phyloP scores from a whole-genome alignment of 768 basidiomycete species.

The Russula compacta region DNA sequence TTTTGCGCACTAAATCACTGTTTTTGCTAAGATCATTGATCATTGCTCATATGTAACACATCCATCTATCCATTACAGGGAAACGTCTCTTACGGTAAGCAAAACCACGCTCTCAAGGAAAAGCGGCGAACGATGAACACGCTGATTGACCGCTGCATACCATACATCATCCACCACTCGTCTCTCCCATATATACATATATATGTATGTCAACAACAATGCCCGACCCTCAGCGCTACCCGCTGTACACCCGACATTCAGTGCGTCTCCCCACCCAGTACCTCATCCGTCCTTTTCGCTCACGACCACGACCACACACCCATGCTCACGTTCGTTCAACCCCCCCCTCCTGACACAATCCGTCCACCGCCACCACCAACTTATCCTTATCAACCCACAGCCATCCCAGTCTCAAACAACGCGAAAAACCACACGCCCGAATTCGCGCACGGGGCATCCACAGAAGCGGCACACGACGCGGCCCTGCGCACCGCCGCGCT shows the following conservation, averaged over 20 bases:
- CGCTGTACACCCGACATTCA: conserved; percentile 16
- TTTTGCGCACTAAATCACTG: not conserved
- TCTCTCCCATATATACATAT: no score
- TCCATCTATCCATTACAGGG: conserved; percentile 2
- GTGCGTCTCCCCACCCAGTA: not conserved
- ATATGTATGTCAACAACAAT: not conserved
- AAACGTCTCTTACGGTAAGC: conserved; percentile 20
- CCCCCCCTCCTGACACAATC: no score
- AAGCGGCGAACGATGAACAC: not conserved
- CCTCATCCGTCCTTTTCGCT: not conserved
- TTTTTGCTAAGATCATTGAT: not conserved
- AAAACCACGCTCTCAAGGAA: no score
- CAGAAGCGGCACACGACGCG: conserved; percentile 13
- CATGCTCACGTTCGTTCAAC: no score
- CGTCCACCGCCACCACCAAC: not conserved
- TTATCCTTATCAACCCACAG: not conserved
- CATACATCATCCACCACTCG: no score
- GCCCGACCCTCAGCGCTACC: conserved; percentile 6
- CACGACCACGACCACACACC: not conserved
- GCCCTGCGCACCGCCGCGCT: conserved; percentile 10
- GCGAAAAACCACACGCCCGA: conserved; percentile 17
- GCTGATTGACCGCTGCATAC: not conserved
- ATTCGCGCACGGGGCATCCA: conserved; percentile 15
- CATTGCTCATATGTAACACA: not conserved
- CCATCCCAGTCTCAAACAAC: conserved; percentile 4